These are phyloP conservation scores for Chloromonas sp. DNA, from an alignment of 163 green algal species.

Conservation along the genomic window DNA sequence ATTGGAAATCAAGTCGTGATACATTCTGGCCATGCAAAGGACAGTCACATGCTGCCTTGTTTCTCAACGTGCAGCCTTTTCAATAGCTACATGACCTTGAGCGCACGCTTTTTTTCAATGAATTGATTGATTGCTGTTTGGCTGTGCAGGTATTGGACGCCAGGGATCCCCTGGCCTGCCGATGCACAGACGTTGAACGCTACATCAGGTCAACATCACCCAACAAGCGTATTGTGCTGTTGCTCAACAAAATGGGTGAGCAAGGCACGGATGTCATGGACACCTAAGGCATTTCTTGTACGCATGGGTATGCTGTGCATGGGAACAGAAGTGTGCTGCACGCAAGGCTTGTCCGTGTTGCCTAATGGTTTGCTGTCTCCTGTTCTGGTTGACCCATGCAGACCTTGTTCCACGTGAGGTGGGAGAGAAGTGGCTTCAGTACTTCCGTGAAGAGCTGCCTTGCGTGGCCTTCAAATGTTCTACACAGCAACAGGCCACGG, in stretches of 20 bases:
- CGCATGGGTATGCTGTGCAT: not conserved
- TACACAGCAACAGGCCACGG: constrained; percentile 78
- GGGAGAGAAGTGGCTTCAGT: constrained; percentile 87
- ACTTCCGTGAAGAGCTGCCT: constrained; percentile 91
- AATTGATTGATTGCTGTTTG: too few species aligned
- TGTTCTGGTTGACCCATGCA: constrained; percentile 23
- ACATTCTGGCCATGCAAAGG: too few species aligned
- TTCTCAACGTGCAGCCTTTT: too few species aligned
- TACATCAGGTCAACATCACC: constrained; percentile 71
- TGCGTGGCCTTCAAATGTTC: constrained; percentile 93
- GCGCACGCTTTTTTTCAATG: too few species aligned
- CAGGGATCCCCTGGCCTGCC: constrained; percentile 85
- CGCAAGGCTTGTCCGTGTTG: too few species aligned
- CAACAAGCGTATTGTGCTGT: constrained; percentile 89
- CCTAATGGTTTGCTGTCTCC: too few species aligned
- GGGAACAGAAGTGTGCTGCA: too few species aligned
- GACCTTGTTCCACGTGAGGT: constrained; percentile 89
- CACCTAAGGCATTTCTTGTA: not conserved
- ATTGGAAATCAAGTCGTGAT: too few species aligned
- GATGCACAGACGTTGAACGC: constrained; percentile 89
- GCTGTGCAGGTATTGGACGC: constrained; percentile 83
- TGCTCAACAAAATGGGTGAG: constrained; percentile 97
- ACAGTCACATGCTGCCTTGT: too few species aligned
- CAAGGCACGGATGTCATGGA: too few species aligned
- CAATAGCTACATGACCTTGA: too few species aligned